Evolutionary conservation across 2,329 filamentous ascomycete species (phyloP), one percentile per base, ranked within the genome.

Genomic region (Cladophialophora yegresii): DNA sequence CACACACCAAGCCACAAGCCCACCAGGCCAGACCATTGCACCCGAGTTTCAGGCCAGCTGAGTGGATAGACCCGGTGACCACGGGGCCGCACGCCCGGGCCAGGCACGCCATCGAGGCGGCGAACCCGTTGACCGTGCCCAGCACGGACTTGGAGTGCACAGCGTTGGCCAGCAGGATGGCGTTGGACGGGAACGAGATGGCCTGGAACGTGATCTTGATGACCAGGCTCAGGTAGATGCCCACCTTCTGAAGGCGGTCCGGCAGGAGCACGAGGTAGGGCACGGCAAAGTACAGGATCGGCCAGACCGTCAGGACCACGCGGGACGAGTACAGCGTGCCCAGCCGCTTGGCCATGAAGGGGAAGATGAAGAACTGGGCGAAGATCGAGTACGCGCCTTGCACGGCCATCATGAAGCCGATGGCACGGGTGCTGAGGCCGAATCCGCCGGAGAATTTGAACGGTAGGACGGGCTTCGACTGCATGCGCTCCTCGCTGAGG

Each of bases 141-240:
- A 98, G 86, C 0, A 96, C 90, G 56, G 91, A 85, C 62, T 89
- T 89, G 7, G 89, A 93, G 0, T 92, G 91, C 0, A 93, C 90
- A 16, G 92, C 89, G 76, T 98, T 96, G 65, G 92, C 90, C 32
- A 96, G 84, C 63, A 99, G 86, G 63, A 98, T 96, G 10, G 89
- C 89, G 70, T 93, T 92, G 72, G 90, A 91, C 10, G 95, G 95
- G 77, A 96, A 98, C 0, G 93, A 89, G 77, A 97, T 88, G 53
- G 92, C 93, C 71, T 93, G 88, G 72, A 95, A 92, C 0, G 92
- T 96, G 74, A 96, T 96, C 78, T 97, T 98, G 88, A 90, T 92
- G 69, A 96, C 84, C 10, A 98, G 84, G 26, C 93, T 82, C 7
- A 87, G 72, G 73, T 92, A 93, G 57, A 96, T 87, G 26, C 89